Percentiles rank a stretch among this genome's conserved stretches.
phyloP scores from a whole-genome alignment of 2,329 filamentous ascomycete genomes.

The Leptographium galeiforme region DNA sequence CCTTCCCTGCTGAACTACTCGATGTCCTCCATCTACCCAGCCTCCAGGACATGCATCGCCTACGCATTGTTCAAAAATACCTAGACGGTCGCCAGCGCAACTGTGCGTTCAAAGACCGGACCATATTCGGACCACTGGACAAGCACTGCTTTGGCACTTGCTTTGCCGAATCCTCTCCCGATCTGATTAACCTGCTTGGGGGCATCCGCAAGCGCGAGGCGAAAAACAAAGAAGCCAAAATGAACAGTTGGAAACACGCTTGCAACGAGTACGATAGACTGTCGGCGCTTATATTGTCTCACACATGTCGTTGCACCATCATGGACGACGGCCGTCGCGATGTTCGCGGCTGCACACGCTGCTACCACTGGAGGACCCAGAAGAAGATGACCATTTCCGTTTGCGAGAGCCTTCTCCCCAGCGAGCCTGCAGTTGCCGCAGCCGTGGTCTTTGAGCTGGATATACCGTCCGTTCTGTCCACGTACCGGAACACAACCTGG shows the following conservation, averaged over 20 bases:
- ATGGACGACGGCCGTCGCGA: slow-evolving; percentile 14
- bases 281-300: slow-evolving; percentile 17
- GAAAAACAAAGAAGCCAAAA: slow-evolving; percentile 13
- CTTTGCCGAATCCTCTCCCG: slow-evolving; percentile 25
- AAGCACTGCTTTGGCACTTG: slow-evolving; percentile 29
- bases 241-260: slow-evolving; percentile 19
- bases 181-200: slow-evolving; percentile 11
- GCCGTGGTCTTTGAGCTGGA: slow-evolving; percentile 27
- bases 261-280: slow-evolving; percentile 19
- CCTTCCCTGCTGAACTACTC: slow-evolving; percentile 34
- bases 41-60: slow-evolving; percentile 31
- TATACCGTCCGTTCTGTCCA: slow-evolving; percentile 19
- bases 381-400: slow-evolving; percentile 21
- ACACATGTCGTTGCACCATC: slow-evolving; percentile 18
- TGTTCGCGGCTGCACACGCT: slow-evolving; percentile 20
- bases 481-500: slow-evolving; percentile 30
- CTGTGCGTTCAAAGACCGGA: slow-evolving; percentile 15
- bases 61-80: slow-evolving; percentile 36
- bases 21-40: slow-evolving; percentile 40
- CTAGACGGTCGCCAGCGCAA: slow-evolving; percentile 23
- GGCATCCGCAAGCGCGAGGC: slow-evolving; percentile 15
- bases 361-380: slow-evolving; percentile 17
- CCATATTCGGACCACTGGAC: slow-evolving; percentile 32
- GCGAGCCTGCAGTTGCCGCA: slow-evolving; percentile 16
- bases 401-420: slow-evolving; percentile 27